Base-by-base conservation (phyloP, 2,329 filamentous ascomycete genomes). In the Helotiales sp. region DNA sequence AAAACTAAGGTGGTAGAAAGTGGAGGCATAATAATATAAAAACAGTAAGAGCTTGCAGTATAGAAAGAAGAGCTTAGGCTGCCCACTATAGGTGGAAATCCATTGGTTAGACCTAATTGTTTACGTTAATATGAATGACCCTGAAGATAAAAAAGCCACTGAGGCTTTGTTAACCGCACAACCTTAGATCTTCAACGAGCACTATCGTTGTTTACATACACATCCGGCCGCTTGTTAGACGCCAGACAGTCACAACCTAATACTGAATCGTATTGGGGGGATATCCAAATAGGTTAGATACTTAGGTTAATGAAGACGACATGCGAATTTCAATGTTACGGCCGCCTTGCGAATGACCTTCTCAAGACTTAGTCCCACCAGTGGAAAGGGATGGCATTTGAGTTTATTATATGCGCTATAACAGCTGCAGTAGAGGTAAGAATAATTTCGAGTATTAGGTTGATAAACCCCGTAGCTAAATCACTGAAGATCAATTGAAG, bases 371-470 rank as follows among this genome's bases (percentile, higher is more conserved):
- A 61, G 61, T 57, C 52, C 63, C 22, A 68, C 54, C 8, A 50
- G 45, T 62, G 68, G 68, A 67, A 64, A 68, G 30, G 64, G 64
- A 68, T 17, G 28, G 67, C 67, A 37, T 67, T 0, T 66, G 59
- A 70, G 69, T 73, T 71, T 49, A 64, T 63, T 15, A 24, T 15
- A 73, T 70, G 59, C 66, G 63, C 61, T 68, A 0, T 65, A 65
- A 30, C 63, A 24, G 32, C 34, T 11, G 40, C 20, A 63, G 61
- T 61, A 71, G 68, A 71, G 64, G 69, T 66, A 69, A 40, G 45
- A 73, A 70, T 61, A 22, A 62, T 71, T 72, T 72, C 62, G 66
- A 73, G 67, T 72, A 71, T 65, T 49, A 70, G 34, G 67, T 72
- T 63, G 57, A 70, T 66, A 26, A 65, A n/a, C n/a, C 45, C 61